A percentile compares a stretch with the other conserved stretches of the same genome.
Evolutionary conservation across 441 rosid genomes (phyloP).

Genomic region (Populus hybrid): DNA sequence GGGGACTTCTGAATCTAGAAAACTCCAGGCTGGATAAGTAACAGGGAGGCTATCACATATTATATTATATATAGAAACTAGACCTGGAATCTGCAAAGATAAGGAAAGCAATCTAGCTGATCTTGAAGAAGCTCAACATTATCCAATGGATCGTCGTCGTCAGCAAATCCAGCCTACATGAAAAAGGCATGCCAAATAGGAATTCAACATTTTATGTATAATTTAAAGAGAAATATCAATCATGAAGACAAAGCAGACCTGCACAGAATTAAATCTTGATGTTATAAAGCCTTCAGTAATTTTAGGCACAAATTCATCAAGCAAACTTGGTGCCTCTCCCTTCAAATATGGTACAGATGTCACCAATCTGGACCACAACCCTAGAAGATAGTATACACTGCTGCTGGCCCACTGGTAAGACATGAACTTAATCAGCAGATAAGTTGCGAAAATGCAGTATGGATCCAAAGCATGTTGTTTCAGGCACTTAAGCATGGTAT

Average conservation of each 20-base stretch:
- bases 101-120: conserved; percentile 97
- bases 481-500: conserved; percentile 10
- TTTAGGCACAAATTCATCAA: conserved; percentile 97
- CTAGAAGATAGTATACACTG: conserved; percentile 95
- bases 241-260: conserved; percentile 45
- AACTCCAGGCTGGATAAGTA: conserved; percentile 8
- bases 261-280: conserved; percentile 91
- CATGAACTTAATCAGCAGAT: conserved; percentile 4
- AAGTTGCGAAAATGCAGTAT: neutral
- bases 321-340: conserved; percentile 95
- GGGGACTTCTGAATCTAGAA: conserved; percentile 14
- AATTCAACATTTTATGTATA: neutral
- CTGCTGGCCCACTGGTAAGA: conserved; percentile 95
- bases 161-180: conserved; percentile 68
- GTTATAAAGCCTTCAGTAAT: conserved; percentile 94
- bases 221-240: neutral
- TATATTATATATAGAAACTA: neutral
- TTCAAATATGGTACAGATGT: conserved; percentile 88
- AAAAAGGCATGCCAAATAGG: neutral
- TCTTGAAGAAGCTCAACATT: conserved; percentile 98
- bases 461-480: conserved; percentile 6
- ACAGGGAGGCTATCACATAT: neutral
- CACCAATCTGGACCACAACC: conserved; percentile 97
- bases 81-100: conserved; percentile 99
- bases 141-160: conserved; percentile 94